Base-by-base conservation (phyloP, 2,329 filamentous ascomycete genomes). In the Boeremia exigua region DNA sequence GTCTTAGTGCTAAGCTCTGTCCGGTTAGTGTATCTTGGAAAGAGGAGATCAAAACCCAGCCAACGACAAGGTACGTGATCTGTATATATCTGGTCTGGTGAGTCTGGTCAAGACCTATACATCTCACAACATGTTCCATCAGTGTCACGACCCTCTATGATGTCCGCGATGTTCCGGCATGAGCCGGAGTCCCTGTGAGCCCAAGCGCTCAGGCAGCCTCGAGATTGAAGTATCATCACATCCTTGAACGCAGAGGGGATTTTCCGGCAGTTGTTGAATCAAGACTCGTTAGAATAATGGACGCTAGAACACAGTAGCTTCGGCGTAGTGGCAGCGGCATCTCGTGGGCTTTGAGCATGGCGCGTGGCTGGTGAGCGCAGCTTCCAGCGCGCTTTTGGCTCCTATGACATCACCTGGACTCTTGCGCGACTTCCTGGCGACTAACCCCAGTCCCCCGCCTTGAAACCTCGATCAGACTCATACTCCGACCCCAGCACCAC, bases 341-440 rank as follows among this genome's bases (percentile, higher is more conserved):
- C 27, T 34, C 14, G 42, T 57, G 28, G 36, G 29, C 29, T 40
- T 27, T 47, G 14, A 29, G 14, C 25, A 43, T 29, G 9, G 38
- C 32, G 44, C 50, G 54, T 55, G 50, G 43, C 50, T 57, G 52
- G 47, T 49, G 33, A 50, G 56, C 57, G 51, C 50, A 30, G 56
- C 62, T 67, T 67, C 64, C 60, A 51, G 53, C 23, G 39, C 33
- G 27, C 37, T 11, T 15, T 30, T n/a, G n/a, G 17, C 8, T 42
- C 19, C 46, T 27, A 64, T 67, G 66, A 69, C 63, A 61, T 69
- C 63, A 68, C 56, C 40, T 49, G 44, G 37, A 17, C 34, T 39
- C 56, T 59, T 46, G 53, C 55, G 47, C 56, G 40, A 60, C 56
- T 56, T 60, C 49, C 46, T 44, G 40, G 40, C 38, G 29, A 58